Conservation (phyloP, 2,329 filamentous ascomycete species). For the Aspergillus felis region DNA sequence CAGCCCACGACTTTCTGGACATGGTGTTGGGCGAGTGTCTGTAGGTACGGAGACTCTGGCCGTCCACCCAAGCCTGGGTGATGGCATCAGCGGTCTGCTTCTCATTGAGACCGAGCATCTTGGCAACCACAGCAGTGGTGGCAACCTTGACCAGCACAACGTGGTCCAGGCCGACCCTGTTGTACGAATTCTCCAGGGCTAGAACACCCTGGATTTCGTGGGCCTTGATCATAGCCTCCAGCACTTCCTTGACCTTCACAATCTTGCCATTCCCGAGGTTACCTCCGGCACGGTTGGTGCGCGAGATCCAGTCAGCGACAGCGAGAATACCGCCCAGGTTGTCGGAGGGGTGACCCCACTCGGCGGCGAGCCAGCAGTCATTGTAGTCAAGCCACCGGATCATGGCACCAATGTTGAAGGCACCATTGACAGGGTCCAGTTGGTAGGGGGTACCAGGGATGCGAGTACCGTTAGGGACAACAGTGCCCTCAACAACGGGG, state of each 20-base stretch:
- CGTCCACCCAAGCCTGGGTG: slow-evolving; percentile 96
- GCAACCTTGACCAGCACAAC: slow-evolving; percentile 98
- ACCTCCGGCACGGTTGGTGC: slow-evolving; percentile 85
- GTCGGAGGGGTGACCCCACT: slow-evolving; percentile 98
- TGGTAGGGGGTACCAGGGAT: slow-evolving; percentile 91
- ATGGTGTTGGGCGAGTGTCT: slow-evolving; percentile 98
- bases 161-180: slow-evolving; percentile 97
- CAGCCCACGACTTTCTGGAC: slow-evolving; percentile 98
- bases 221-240: slow-evolving; percentile 98
- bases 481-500: slow-evolving; percentile 82
- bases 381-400: slow-evolving; percentile 99
- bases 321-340: slow-evolving; percentile 96
- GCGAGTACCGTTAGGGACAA: slow-evolving; percentile 85
- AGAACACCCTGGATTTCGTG: slow-evolving; percentile 98
- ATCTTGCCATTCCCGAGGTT: slow-evolving; percentile 68
- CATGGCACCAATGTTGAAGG: slow-evolving; percentile 99
- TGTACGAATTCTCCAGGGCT: slow-evolving; percentile 96
- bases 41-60: slow-evolving; percentile 93
- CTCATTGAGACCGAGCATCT: slow-evolving; percentile 87
- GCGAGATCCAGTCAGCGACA: slow-evolving; percentile 94
- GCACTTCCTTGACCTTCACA: slow-evolving; percentile 82
- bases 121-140: slow-evolving; percentile 86
- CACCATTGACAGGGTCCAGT: slow-evolving; percentile 90
- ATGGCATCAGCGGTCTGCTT: slow-evolving; percentile 92
- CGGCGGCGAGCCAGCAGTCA: slow-evolving; percentile 97